Base-by-base conservation (phyloP, 176 grass and related monocot genomes). In the Urochloa ruziziensis region DNA sequence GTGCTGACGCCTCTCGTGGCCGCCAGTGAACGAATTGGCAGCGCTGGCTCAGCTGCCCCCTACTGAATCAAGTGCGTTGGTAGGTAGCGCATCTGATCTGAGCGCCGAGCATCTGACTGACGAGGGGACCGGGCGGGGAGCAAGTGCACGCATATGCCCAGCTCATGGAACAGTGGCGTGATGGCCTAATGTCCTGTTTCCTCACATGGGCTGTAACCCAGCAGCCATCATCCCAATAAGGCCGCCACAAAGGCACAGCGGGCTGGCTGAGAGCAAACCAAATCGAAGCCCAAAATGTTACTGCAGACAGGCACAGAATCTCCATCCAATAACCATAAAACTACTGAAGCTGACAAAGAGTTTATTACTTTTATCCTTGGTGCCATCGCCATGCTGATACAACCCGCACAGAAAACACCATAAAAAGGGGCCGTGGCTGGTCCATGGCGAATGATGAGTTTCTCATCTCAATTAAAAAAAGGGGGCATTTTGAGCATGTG, bases 161-260 rank as follows among this genome's bases (percentile, higher is more conserved):
- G n/a, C n/a, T n/a, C n/a, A n/a, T n/a, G n/a, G n/a, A n/a, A n/a
- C n/a, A n/a, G n/a, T n/a, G n/a, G n/a, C n/a, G n/a, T n/a, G n/a
- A n/a, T n/a, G 8, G 2, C 10, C 23, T 25, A 58, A 21, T n/a
- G n/a, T 25, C 7, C 23, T 58, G 54, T 58, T 58, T 58, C 9
- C 54, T 58, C 54, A 68, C 65, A 70, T 70, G 65, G 64, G 25
- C 24, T 81, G 79, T 70, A 44, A 17, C 32, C n/a, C 47, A 37
- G 36, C 35, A 29, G 28, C 36, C 47, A 9, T 10, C 23, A 21
- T 0, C 23, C 19, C 51, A 0, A 0, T 44, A 39, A 39, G n/a
- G n/a, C n/a, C n/a, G n/a, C n/a, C n/a, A 7, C 70, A 39, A 79
- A 62, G 49, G 49, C 40, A 53, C 24, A 34, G 17, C 21, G 43